phyloP scores from a whole-genome alignment of 2,329 filamentous ascomycete species.

The Colletotrichum navitas region DNA sequence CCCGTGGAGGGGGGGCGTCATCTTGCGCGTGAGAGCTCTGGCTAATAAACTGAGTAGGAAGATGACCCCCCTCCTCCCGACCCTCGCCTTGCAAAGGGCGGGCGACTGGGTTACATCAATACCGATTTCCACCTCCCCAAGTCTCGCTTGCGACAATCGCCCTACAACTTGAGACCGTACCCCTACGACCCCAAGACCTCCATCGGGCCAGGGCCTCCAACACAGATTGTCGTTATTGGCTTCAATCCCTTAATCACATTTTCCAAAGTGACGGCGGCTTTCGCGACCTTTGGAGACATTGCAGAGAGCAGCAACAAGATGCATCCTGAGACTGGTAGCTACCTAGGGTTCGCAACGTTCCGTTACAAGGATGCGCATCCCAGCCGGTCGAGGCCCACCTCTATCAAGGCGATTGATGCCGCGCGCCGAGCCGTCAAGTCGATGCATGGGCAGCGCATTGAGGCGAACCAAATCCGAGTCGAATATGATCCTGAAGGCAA shows the following conservation, averaged over 20 bases:
- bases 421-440: slow-evolving; percentile 84
- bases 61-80: slow-evolving; percentile 85
- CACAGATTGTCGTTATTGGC: slow-evolving; percentile 93
- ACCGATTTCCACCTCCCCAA: slow-evolving; percentile 78
- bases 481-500: slow-evolving; percentile 91
- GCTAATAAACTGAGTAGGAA: slow-evolving; percentile 77
- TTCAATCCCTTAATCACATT: slow-evolving; percentile 92
- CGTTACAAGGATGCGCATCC: slow-evolving; percentile 82
- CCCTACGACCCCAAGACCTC: slow-evolving; percentile 85
- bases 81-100: slow-evolving; percentile 81
- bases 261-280: slow-evolving; percentile 79
- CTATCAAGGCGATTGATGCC: slow-evolving; percentile 80
- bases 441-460: slow-evolving; percentile 84
- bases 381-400: slow-evolving; percentile 62
- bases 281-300: slow-evolving; percentile 87
- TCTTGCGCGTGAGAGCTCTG: slow-evolving; percentile 65
- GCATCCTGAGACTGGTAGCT: slow-evolving; percentile 93
- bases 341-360: slow-evolving; percentile 92
- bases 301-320: slow-evolving; percentile 93
- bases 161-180: slow-evolving; percentile 86
- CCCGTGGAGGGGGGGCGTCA: slow-evolving; percentile 69
- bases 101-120: slow-evolving; percentile 75
- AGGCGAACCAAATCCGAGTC: slow-evolving; percentile 81
- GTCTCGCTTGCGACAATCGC: slow-evolving; percentile 77
- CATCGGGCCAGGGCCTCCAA: slow-evolving; percentile 88